Conservation (phyloP, 108 stramenopile genomes). For the Nitzschia inconspicua region DNA sequence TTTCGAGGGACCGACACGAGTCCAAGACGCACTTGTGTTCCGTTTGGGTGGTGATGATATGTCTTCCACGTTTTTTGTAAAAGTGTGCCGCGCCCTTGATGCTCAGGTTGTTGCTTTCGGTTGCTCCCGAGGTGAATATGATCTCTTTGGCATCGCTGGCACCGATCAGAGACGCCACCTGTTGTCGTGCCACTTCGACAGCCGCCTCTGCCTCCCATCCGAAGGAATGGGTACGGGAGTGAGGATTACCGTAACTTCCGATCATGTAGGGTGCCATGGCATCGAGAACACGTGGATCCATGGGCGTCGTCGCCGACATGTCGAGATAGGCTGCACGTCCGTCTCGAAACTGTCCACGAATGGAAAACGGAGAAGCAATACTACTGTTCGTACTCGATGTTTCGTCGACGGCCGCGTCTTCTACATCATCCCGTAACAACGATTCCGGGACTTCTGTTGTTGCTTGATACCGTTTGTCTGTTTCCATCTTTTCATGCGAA, state of each 20-base stretch:
- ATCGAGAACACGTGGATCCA: slow-evolving; percentile 99
- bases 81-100: slow-evolving; percentile 98
- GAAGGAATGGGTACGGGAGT: slow-evolving; percentile 96
- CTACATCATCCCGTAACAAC: slow-evolving; percentile 3
- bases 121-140: slow-evolving; percentile 98
- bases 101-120: slow-evolving; percentile 96
- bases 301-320: slow-evolving; percentile 92
- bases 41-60: slow-evolving; percentile 98
- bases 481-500: slow-evolving; percentile 50
- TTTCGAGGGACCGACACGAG: slow-evolving; percentile 91
- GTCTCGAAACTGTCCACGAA: slow-evolving; percentile 66
- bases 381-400: background rate
- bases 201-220: slow-evolving; percentile 96
- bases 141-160: slow-evolving; percentile 84
- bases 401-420: no score
- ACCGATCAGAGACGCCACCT: slow-evolving; percentile 85
- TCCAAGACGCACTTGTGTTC: slow-evolving; percentile 99
- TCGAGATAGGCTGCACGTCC: slow-evolving; percentile 88
- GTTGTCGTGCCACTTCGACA: slow-evolving; percentile 86
- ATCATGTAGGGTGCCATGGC: slow-evolving; percentile 96
- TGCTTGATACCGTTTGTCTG: slow-evolving; percentile 43
- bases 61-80: slow-evolving; percentile 79
- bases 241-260: slow-evolving; percentile 96
- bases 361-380: slow-evolving; percentile 33
- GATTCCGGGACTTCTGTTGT: slow-evolving; percentile 40